phyloP scores from a whole-genome alignment of 2,329 filamentous ascomycete genomes.

The Claviceps sp. region DNA sequence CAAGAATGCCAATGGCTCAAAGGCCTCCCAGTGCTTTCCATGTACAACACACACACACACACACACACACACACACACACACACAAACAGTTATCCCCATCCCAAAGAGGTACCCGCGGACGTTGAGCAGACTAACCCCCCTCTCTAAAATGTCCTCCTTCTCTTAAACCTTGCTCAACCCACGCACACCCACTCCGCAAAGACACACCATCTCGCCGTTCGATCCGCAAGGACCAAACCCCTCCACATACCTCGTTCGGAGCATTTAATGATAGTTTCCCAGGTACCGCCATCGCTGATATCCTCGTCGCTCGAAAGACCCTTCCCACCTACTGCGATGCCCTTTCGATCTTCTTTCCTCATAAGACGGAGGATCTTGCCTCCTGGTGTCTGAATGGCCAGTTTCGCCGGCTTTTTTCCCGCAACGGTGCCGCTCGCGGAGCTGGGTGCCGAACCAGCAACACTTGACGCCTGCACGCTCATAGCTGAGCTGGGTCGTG shows the following conservation, averaged over 20 bases:
- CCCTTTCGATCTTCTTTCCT: conserved; percentile 59
- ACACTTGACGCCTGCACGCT: conserved; percentile 48
- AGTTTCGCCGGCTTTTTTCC: conserved; percentile 84
- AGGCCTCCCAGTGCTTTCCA: too few species aligned
- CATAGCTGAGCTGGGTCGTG: conserved; percentile 48
- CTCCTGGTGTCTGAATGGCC: conserved; percentile 84
- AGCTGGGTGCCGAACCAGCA: conserved; percentile 43
- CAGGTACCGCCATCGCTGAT: conserved; percentile 59
- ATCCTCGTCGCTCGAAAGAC: conserved; percentile 36
- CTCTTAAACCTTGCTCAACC: conserved; percentile 18
- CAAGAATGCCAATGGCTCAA: too few species aligned
- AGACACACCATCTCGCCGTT: conserved; percentile 81
- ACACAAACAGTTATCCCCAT: too few species aligned
- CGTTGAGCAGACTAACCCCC: too few species aligned
- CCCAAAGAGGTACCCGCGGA: too few species aligned
- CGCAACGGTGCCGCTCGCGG: conserved; percentile 36
- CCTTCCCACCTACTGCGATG: conserved; percentile 31
- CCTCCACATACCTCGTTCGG: conserved; percentile 68
- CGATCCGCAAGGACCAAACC: conserved; percentile 72
- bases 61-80: too few species aligned
- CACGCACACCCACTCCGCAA: conserved; percentile 67
- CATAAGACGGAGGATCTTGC: conserved; percentile 84
- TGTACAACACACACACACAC: too few species aligned
- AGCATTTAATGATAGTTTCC: conserved; percentile 87
- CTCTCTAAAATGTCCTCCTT: not conserved